Base-by-base conservation (phyloP, 2,329 filamentous ascomycete species). In the Fusarium subtropicale region DNA sequence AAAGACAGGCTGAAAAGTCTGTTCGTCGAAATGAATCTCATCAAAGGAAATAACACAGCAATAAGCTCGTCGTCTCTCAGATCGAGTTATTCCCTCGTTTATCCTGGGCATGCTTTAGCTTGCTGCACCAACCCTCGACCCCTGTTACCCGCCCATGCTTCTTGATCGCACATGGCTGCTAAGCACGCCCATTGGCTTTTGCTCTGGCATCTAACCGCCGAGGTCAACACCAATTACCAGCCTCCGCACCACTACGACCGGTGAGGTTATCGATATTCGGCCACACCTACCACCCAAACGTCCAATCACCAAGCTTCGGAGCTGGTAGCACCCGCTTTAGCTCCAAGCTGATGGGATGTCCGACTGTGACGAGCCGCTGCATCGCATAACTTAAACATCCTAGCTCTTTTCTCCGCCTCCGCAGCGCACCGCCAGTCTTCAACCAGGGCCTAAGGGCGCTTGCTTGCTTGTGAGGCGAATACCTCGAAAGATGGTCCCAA, bases 141-240 rank as follows among this genome's bases (percentile, higher is more conserved):
- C 63, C 62, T 69, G 55, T 24, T 70, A 59, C 62, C 66, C 66
- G 51, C 62, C 34, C 60, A 46, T 53, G 52, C 57, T 48, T 56
- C 52, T 52, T 60, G n/a, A 52, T 65, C 52, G 42, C 34, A 58
- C 59, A 61, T 61, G 50, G 58, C 46, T 54, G 75, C 71, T 58
- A 71, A 72, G 72, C 39, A 46, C 48, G 56, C 57, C 77, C 60
- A 81, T 82, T 81, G 80, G 80, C 60, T 64, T 30, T 44, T 53
- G 52, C 51, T 62, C 42, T 57, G 42, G 54, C 64, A 71, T 78
- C 74, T 82, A 82, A 76, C 81, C 81, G 81, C 81, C 80, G 76
- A 77, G 52, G 73, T 47, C 56, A 57, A 71, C 71, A 60, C 77
- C 71, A 78, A 76, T 76, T 71, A 76, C 71, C 66, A 72, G 69